phyloP scores from a whole-genome alignment of 2,329 filamentous ascomycete species.

The Diaporthe aspalathi region DNA sequence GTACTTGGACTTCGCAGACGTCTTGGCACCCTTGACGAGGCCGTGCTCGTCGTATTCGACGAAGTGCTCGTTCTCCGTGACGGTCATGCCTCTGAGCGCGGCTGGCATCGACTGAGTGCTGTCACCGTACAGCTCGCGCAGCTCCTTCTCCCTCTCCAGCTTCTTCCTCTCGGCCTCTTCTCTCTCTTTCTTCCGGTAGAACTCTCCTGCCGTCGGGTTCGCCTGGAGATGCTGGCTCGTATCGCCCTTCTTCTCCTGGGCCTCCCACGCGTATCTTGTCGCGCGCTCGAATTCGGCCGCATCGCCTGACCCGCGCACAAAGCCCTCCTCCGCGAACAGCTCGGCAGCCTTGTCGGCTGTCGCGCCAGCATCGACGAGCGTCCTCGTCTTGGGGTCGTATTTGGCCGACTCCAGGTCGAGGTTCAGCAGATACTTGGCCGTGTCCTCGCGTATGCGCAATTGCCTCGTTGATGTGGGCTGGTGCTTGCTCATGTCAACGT shows the following conservation, averaged over 20 bases:
- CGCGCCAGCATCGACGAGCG: constrained; percentile 87
- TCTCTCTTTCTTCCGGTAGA: constrained; percentile 81
- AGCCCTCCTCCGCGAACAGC: constrained; percentile 92
- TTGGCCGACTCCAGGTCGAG: constrained; percentile 96
- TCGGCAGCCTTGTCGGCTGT: constrained; percentile 83
- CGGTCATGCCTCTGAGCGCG: constrained; percentile 72
- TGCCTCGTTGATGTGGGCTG: constrained; percentile 92
- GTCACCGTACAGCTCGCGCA: constrained; percentile 86
- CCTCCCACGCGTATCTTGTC: constrained; percentile 93
- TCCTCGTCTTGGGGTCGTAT: constrained; percentile 95
- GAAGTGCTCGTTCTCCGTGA: constrained; percentile 86
- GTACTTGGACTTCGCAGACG: constrained; percentile 88
- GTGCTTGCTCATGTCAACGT: constrained; percentile 95
- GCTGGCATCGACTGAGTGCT: constrained; percentile 66
- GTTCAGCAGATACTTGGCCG: constrained; percentile 95
- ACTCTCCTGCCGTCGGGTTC: constrained; percentile 93
- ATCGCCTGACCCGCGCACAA: constrained; percentile 88
- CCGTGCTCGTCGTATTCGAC: constrained; percentile 95
- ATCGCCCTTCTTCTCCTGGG: constrained; percentile 83
- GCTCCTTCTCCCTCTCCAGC: constrained; percentile 73
- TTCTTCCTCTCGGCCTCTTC: constrained; percentile 79
- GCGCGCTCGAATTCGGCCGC: constrained; percentile 92
- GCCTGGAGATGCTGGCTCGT: constrained; percentile 91
- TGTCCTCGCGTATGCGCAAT: constrained; percentile 92
- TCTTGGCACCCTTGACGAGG: constrained; percentile 86